Evolutionary conservation across 148 eudicot species (phyloP).

Genomic region (Rhododendron williamsianum): DNA sequence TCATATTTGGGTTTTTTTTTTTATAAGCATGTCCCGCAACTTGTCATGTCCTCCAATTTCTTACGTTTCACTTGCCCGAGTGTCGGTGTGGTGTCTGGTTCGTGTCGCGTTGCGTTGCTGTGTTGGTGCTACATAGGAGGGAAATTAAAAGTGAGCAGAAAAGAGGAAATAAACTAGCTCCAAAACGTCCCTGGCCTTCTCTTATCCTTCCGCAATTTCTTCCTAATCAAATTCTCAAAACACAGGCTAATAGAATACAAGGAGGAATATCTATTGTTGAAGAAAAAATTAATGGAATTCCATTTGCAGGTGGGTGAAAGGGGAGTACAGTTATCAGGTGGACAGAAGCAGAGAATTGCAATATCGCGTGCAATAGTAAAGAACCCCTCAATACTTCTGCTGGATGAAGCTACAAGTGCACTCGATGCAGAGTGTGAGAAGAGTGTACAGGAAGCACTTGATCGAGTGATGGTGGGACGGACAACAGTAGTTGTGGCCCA

Average conservation of each 20-base stretch:
- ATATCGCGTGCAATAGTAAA: slow-evolving; percentile 92
- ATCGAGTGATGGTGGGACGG: slow-evolving; percentile 95
- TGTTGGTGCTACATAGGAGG: background rate
- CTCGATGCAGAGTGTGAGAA: slow-evolving; percentile 95
- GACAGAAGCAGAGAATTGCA: slow-evolving; percentile 95
- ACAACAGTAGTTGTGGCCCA: slow-evolving; percentile 92
- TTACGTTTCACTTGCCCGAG: too few species aligned
- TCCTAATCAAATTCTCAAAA: background rate
- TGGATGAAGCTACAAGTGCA: slow-evolving; percentile 98
- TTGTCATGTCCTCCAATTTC: too few species aligned
- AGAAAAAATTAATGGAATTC: slow-evolving; percentile 4
- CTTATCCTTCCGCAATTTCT: background rate
- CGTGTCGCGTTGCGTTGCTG: too few species aligned
- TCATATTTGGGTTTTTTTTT: too few species aligned
- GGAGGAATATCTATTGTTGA: background rate
- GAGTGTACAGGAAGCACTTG: slow-evolving; percentile 94
- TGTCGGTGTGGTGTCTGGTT: too few species aligned
- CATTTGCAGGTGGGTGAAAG: slow-evolving; percentile 81
- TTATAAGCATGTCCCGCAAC: too few species aligned
- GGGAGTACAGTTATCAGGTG: slow-evolving; percentile 89
- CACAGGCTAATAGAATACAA: background rate
- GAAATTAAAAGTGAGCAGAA: background rate
- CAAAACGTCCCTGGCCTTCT: background rate
- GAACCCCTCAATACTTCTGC: slow-evolving; percentile 76
- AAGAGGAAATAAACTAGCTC: background rate